Conservation (phyloP, 2,329 filamentous ascomycete genomes). For the Penicillium decumbens region DNA sequence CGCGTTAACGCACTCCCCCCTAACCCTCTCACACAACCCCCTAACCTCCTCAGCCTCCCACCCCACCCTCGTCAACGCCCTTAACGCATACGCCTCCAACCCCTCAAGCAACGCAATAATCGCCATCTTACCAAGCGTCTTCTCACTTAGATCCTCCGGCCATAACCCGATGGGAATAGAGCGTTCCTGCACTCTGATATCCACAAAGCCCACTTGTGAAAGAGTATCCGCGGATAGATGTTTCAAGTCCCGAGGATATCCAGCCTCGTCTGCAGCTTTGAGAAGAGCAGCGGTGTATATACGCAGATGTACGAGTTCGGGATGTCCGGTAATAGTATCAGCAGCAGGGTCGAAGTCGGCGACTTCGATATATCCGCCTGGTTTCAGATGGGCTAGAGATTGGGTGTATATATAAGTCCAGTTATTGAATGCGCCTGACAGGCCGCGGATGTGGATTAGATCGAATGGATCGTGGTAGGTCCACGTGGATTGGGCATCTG, state of each 20-base stretch:
- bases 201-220: conserved; percentile 43
- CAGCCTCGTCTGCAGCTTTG: conserved; percentile 39
- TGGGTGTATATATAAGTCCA: conserved; percentile 47
- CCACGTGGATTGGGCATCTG: conserved; percentile 47
- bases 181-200: conserved; percentile 39
- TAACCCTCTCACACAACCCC: conserved; percentile 38
- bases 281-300: conserved; percentile 34
- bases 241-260: conserved; percentile 39
- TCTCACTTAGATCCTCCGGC: conserved; percentile 32
- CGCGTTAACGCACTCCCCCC: conserved; percentile 32
- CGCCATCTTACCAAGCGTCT: conserved; percentile 41
- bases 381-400: conserved; percentile 43
- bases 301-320: conserved; percentile 30
- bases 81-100: conserved; percentile 37
- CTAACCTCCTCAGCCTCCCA: conserved; percentile 35
- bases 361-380: conserved; percentile 47
- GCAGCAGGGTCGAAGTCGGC: conserved; percentile 38
- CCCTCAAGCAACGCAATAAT: conserved; percentile 40
- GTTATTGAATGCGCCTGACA: conserved; percentile 47
- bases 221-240: conserved; percentile 43
- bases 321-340: conserved; percentile 17
- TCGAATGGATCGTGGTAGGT: conserved; percentile 48
- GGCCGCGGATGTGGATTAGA: conserved; percentile 47
- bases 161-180: conserved; percentile 38
- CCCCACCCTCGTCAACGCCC: conserved; percentile 32